Evolutionary conservation across 2,329 filamentous ascomycete species (phyloP), one percentile per base, ranked within the genome.

Genomic region (Septoria petroselini): DNA sequence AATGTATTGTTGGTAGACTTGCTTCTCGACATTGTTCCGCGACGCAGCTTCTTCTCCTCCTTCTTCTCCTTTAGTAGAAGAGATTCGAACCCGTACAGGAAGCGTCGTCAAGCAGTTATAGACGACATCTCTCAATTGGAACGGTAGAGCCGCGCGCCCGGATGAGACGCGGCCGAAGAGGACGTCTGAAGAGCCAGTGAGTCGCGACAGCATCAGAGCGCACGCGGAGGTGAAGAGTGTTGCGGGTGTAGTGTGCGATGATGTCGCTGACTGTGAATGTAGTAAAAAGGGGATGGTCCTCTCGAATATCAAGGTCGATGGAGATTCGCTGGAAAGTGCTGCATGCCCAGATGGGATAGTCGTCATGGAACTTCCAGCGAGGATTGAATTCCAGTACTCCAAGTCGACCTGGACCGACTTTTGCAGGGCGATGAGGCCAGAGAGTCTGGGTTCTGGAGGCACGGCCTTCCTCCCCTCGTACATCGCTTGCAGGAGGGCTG

Each of bases 401-500:
- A 1, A 11, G 19, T 41, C 25, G 14, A 19, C 7, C 12, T 41
- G 12, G 18, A 15, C 21, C 18, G 39, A 41, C n/a, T 44, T 43
- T 5, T 43, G 21, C 17, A 25, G 17, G 33, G 47, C 11, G 18
- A 31, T 14, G 15, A 33, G 25, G 27, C 29, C 17, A 19, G 31
- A 35, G 41, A 48, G 11, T 14, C 19, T 41, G 23, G 47, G 31
- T 23, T 37, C 29, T 9, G 25, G 6, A 2, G 21, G 19, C 14
- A 45, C 9, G 4, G n/a, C n/a, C n/a, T 7, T 6, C n/a, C 14
- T 15, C 11, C 47, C 47, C n/a, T 37, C n/a, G 50, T 68, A 68
- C 4, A 79, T 71, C 0, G 74, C 71, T 8, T 72, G 60, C 1
- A 86, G 68, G 12, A 77, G 70, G 21, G 80, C 71, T 1, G 86